Base-by-base conservation (phyloP, 306 rosid genomes). In the Lathyrus aphaca region DNA sequence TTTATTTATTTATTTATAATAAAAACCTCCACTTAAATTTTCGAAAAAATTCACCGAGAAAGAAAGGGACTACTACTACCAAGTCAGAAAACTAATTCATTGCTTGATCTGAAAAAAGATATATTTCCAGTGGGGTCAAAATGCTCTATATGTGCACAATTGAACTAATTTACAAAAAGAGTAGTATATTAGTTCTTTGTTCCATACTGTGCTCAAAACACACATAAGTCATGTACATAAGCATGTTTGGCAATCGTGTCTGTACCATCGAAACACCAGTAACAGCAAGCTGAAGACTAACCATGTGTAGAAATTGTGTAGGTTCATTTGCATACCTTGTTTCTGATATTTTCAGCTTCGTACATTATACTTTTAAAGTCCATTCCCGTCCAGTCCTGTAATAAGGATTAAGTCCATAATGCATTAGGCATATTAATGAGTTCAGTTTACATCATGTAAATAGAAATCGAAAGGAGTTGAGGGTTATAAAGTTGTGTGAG, bases 331-430 rank as follows among this genome's bases (percentile, higher is more conserved):
- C 87, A 83, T 94, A 95, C 99, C 76, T 95, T 89, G 73, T 68
- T 89, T 83, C 95, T 80, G 64, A 84, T 91, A 72, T 83, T 89
- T 86, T 87, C 97, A 37, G 97, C 97, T 6, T 91, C 96, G 45
- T 87, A 77, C 92, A 95, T 89, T 80, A 95, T 95, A 80, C 87
- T 89, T 80, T 82, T 51, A 62, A 95, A 91, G 84, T 86, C 83
- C 87, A 95, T 29, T 71, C 97, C 99, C 37, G 96, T 87, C 99
- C 99, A 95, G 72, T 95, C 99, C 99, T 95, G 89, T 78, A 76
- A 77, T 53, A 18, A 48, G 60, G 67, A 55, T 44, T 12, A 78
- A 69, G 35, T 68, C 62, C 57, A 55, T 12, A 50, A 59, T 59
- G 42, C 50, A 63, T 53, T 32, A 69, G 45, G 17, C 12, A 63